Base-by-base conservation (phyloP, 2,329 filamentous ascomycete species). In the Aspergillus jensenii region DNA sequence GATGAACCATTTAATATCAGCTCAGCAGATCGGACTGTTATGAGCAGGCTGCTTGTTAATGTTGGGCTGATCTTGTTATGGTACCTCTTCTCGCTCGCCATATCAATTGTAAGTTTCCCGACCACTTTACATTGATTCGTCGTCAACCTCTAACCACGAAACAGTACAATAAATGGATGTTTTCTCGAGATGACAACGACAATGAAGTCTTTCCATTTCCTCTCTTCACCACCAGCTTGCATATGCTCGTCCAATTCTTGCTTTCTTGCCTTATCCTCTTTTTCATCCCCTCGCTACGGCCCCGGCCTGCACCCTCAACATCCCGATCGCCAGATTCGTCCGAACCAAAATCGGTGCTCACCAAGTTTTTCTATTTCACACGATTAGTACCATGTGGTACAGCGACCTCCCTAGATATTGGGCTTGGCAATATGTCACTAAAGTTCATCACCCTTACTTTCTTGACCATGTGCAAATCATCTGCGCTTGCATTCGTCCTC, bases 161-260 rank as follows among this genome's bases (percentile, higher is more conserved):
- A 39, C 66, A 95, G 89, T 99, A 98, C 82, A 99, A 99, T 83
- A 98, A 97, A 79, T 98, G 95, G 95, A 98, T 99, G 93, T 98
- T 99, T 78, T 90, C 90, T 21, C 44, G 52, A 37, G 52, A 54
- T 69, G 84, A 88, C 61, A 84, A 89, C 65, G 86, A 88, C 65
- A 86, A 89, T 65, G 85, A 96, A 66, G 89, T 97, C 76, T 99
- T 99, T 73, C 88, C 90, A 52, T 98, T 95, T 69, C 95, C 95
- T 40, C 84, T 99, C 50, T 98, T 98, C 76, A 96, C 93, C 11
- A 99, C 95, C 3, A 90, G 91, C 63, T 81, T 95, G 73, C 95
- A 99, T 78, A 98, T 98, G 93, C 79, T 93, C 21, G 92, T 99
- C 50, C 95, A 99, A 73, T 98, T 98, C 76, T 76, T 82, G 15